Conservation (phyloP, 2,329 filamentous ascomycete species). For the Paracoccidioides lutzii region DNA sequence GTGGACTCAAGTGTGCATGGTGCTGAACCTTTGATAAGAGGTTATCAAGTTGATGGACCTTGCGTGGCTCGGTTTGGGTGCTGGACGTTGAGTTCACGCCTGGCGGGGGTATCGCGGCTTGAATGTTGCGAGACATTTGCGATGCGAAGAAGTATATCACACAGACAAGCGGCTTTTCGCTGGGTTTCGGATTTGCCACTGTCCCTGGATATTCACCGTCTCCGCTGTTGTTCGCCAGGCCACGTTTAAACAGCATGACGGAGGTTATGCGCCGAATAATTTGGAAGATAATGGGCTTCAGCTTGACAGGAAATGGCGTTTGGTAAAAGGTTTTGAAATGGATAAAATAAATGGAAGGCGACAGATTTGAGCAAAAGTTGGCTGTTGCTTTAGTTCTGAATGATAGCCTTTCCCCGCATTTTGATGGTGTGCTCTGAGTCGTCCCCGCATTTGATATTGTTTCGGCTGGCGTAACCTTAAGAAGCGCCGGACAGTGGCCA, state of each 20-base stretch:
- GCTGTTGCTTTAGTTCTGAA: not conserved
- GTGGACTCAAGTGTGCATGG: conserved; percentile 15
- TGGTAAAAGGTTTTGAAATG: not conserved
- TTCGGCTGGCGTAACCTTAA: not conserved
- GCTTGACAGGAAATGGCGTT: not conserved
- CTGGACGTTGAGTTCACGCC: conserved; percentile 1
- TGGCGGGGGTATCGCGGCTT: conserved; percentile 10
- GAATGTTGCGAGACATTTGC: conserved; percentile 17
- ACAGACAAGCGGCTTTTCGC: conserved; percentile 12
- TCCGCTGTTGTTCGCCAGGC: conserved; percentile 1
- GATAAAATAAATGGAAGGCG: not conserved
- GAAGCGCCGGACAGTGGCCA: not conserved
- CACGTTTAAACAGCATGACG: conserved; percentile 1
- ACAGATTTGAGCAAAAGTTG: not conserved
- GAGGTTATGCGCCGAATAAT: not conserved
- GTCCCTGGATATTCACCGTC: not conserved
- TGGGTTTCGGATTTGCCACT: not conserved
- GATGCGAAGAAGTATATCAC: conserved; percentile 19
- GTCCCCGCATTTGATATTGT: not conserved
- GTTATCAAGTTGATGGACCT: conserved; percentile 14
- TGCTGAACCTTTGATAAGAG: conserved; percentile 15
- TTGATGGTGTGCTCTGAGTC: not conserved
- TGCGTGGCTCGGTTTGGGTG: not conserved
- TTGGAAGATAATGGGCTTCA: not conserved
- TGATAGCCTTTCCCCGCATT: not conserved